Evolutionary conservation across 345 rosid genomes (phyloP), one percentile per base, ranked within the genome.

Genomic region (Citrus cavaleriei): DNA sequence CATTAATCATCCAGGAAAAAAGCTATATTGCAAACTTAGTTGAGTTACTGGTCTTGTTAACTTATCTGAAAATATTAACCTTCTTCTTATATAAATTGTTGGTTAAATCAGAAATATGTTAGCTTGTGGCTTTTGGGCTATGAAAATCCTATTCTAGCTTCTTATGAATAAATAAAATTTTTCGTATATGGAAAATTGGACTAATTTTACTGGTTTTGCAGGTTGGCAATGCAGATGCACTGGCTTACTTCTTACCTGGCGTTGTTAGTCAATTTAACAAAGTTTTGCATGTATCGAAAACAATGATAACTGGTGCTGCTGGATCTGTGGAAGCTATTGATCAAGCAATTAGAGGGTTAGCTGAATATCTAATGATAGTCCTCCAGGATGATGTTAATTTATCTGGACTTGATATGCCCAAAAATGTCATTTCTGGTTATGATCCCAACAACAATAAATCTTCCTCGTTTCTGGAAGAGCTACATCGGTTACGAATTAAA

Each of bases 211-310:
- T 22, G 22, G 37, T 64, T 79, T 72, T 87, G 82, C 85, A 93
- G 98, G 90, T 95, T 76, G 98, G 98, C 63, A 86, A 87, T 78
- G 92, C 98, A 65, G 97, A 93, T 88, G 93, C 93, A 49, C 83
- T 95, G 87, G 97, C 95, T 79, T 95, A 92, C 91, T 95, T 92
- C 82, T 87, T 95, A 77, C 99, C 99, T 79, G 99, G 97, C 79
- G 97, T 91, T 77, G 89, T 93, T 75, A 93, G 98, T 85, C 97
- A 95, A 78, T 87, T 95, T 81, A 82, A 88, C 37, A 92, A 91
- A 86, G 98, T 93, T 73, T 81, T 95, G 82, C 90, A 89, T 85
- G 87, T 88, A 81, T 83, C 97, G 9, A 92, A 91, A 78, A 82
- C 89, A 70, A 90, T 91, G 93, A 88, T 88, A 69, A 95, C 95